Evolutionary conservation across 208 protist species (phyloP).

Genomic region (Trypanosoma caninum): DNA sequence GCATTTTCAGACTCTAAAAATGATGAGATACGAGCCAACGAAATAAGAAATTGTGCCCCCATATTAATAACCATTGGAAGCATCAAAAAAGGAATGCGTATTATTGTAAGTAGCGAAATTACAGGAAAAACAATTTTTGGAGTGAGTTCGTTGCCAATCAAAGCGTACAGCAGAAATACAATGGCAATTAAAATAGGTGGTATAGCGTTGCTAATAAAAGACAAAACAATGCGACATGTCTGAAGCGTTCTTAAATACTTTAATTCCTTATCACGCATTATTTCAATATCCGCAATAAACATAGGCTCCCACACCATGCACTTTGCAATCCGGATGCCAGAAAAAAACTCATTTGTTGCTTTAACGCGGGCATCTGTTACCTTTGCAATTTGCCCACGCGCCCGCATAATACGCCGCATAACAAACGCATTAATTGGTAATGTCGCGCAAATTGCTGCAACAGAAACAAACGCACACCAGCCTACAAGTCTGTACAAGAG

Average conservation of each 20-base stretch:
- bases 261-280: conserved; percentile 31
- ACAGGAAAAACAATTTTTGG: conserved; percentile 85
- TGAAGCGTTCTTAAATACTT: conserved; percentile 25
- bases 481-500: conserved; percentile 37
- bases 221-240: conserved; percentile 22
- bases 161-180: conserved; percentile 43
- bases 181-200: conserved; percentile 46
- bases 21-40: conserved; percentile 49
- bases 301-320: conserved; percentile 73
- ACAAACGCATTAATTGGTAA: conserved; percentile 44
- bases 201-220: conserved; percentile 41
- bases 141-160: conserved; percentile 53
- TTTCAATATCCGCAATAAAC: conserved; percentile 30
- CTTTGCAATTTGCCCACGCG: conserved; percentile 18
- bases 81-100: conserved; percentile 89
- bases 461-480: conserved; percentile 36
- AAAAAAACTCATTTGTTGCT: conserved; percentile 77
- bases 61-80: conserved; percentile 47
- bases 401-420: conserved; percentile 14
- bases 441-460: conserved; percentile 45
- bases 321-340: conserved; percentile 84
- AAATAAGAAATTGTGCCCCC: conserved; percentile 53
- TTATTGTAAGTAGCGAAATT: conserved; percentile 86
- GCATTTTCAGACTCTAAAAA: conserved; percentile 68
- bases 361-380: conserved; percentile 69